Percentiles rank a stretch among this genome's conserved stretches.
phyloP scores from a whole-genome alignment of 164 flowering plant genomes.

The Vitis amurensis region DNA sequence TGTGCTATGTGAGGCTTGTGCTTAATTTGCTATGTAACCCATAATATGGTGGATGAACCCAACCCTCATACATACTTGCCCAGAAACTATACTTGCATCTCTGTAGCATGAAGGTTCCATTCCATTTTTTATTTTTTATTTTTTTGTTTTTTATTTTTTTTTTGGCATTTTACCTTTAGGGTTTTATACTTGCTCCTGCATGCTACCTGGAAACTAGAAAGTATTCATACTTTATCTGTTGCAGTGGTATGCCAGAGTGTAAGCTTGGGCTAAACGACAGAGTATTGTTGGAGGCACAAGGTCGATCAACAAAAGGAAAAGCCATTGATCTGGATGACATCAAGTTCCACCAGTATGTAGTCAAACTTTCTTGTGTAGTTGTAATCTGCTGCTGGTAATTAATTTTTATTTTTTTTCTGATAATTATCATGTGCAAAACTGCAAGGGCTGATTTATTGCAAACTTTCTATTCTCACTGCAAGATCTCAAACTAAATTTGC shows the following conservation, averaged over 20 bases:
- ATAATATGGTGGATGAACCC: too few relatives aligned
- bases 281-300: slow-evolving; percentile 93
- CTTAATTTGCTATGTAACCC: too few relatives aligned
- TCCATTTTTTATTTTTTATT: background rate
- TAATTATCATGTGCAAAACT: too few relatives aligned
- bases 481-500: slow-evolving; percentile 1
- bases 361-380: slow-evolving; percentile 10
- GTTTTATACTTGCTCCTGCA: background rate
- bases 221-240: slow-evolving; percentile 19
- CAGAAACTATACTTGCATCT: too few relatives aligned
- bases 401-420: background rate
- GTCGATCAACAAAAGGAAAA: slow-evolving; percentile 92
- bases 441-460: background rate
- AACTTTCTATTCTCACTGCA: slow-evolving; percentile 6
- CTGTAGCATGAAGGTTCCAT: too few relatives aligned
- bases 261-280: slow-evolving; percentile 97
- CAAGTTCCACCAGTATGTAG: slow-evolving; percentile 94
- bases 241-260: slow-evolving; percentile 99
- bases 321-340: slow-evolving; percentile 98
- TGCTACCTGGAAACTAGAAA: background rate
- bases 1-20: too few relatives aligned
- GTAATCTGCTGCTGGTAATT: slow-evolving; percentile 1
- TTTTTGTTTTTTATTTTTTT: background rate
- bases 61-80: too few relatives aligned
- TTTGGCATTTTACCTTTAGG: background rate